Base-by-base conservation (phyloP, 805 yeast species). In the Candida pseudoglaebosa region DNA sequence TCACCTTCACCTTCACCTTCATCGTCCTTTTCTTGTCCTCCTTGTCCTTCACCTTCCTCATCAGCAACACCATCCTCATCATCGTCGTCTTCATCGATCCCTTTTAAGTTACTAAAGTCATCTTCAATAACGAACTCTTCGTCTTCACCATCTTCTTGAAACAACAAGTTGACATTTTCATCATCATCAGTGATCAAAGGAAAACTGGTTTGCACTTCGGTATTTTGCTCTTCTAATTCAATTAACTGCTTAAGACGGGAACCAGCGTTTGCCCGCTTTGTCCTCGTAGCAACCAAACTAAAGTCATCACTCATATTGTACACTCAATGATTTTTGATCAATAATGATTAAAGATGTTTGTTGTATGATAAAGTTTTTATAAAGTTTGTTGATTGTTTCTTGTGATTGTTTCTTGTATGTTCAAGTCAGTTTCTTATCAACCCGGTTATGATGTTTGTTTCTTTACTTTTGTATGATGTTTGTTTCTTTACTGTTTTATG, bases 211-310 rank as follows among this genome's bases (percentile, higher is more conserved):
- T 49, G 48, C 8, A 41, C 37, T 5, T 57, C 65, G 2, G 59
- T 47, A 6, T 64, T 54, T 34, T 77, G 82, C 45, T 77, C 84
- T 49, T 82, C 95, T 20, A 85, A 72, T 42, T 80, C 84, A 14
- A 93, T 65, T 43, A 93, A 71, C 40, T 79, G 78, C 51, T 78
- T 77, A 56, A 93, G 67, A 39, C 93, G 71, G 37, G 86, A 83
- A 12, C 99, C 99, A 1, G 99, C 99, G 62, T 91, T 93, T 32
- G 88, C 61, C 39, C 99, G 77, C 46, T 87, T 71, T 43, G 78
- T 65, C 44, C 97, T 75, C 3, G 95, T 82, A 15, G 84, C 78
- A 49, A 84, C 83, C 40, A 88, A 70, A 50, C 77, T 72, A 33
- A 80, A 83, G 26, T 69, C 75, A 32, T 52, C 53, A 29, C 44